A percentile compares a stretch with the other conserved stretches of the same genome.
Evolutionary conservation across 148 eudicot species (phyloP).

Genomic region (Rhododendron griersonianum): DNA sequence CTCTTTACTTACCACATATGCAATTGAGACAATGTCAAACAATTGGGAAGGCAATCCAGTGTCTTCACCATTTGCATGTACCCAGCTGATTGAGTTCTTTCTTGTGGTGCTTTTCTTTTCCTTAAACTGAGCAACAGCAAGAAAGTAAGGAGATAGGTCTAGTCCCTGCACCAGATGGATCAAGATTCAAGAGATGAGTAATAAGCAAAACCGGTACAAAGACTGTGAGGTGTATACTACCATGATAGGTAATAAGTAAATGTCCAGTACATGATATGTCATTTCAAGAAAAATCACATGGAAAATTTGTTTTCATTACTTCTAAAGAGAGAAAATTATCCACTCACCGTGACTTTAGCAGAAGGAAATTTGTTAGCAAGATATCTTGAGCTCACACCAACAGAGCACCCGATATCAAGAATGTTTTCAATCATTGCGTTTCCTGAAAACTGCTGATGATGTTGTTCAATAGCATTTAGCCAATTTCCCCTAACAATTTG

Average conservation of each 20-base stretch:
- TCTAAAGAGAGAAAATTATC: not conserved
- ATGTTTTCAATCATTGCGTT: constrained; percentile 42
- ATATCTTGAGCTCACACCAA: constrained; percentile 82
- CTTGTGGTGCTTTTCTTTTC: constrained; percentile 51
- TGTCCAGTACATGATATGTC: not conserved
- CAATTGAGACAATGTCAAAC: constrained; percentile 84
- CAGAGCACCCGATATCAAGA: constrained; percentile 89
- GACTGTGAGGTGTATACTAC: not conserved
- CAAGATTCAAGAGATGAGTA: constrained; percentile 7
- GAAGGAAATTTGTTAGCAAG: constrained; percentile 77
- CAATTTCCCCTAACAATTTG: constrained; percentile 90
- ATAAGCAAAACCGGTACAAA: not conserved
- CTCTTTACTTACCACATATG: constrained; percentile 65
- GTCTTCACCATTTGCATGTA: constrained; percentile 93
- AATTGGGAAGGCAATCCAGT: constrained; percentile 75
- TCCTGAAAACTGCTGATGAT: constrained; percentile 59
- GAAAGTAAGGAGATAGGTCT: constrained; percentile 92
- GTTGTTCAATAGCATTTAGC: constrained; percentile 74
- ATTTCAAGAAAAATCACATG: not conserved
- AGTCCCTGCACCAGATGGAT: constrained; percentile 57
- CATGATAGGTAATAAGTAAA: not conserved
- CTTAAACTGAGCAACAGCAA: constrained; percentile 88
- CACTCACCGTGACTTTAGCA: constrained; percentile 64
- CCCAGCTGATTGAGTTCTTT: constrained; percentile 55
- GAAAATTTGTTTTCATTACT: not conserved